Evolutionary conservation across 2,329 filamentous ascomycete genomes (phyloP).

Genomic region (Botryotinia narcissicola): DNA sequence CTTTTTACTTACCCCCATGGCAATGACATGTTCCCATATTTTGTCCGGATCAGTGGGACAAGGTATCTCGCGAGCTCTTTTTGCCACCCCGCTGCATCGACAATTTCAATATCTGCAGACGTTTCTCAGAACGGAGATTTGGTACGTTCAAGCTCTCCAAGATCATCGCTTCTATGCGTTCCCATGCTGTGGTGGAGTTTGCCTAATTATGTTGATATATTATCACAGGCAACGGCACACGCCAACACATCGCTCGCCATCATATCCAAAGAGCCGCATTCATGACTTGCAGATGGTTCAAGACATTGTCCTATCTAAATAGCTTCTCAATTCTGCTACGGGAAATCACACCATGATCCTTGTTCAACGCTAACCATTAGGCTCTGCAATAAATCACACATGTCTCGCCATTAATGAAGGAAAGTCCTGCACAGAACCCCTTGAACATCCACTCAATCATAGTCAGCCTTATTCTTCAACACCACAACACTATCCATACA

Average conservation of each 20-base stretch:
- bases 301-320: slow-evolving; percentile 43
- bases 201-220: slow-evolving; percentile 58
- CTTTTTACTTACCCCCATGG: slow-evolving; percentile 7
- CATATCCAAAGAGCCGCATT: slow-evolving; percentile 58
- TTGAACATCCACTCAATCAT: slow-evolving; percentile 37
- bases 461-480: slow-evolving; percentile 39
- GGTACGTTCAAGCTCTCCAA: slow-evolving; percentile 36
- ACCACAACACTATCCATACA: slow-evolving; percentile 38
- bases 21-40: slow-evolving; percentile 10
- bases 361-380: slow-evolving; percentile 38
- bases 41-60: slow-evolving; percentile 20
- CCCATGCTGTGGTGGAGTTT: slow-evolving; percentile 57
- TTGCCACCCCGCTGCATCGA: slow-evolving; percentile 39
- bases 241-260: slow-evolving; percentile 84
- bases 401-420: slow-evolving; percentile 56
- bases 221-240: slow-evolving; percentile 79
- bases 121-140: slow-evolving; percentile 36
- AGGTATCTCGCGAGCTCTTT: slow-evolving; percentile 29
- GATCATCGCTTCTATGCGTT: slow-evolving; percentile 39
- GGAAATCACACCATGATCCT: slow-evolving; percentile 37
- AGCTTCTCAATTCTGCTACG: slow-evolving; percentile 34
- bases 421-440: slow-evolving; percentile 39
- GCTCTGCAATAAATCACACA: slow-evolving; percentile 61
- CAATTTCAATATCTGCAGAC: slow-evolving; percentile 37
- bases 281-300: slow-evolving; percentile 39